Base-by-base conservation (phyloP, 2,329 filamentous ascomycete genomes). In the Pyricularia sp. region DNA sequence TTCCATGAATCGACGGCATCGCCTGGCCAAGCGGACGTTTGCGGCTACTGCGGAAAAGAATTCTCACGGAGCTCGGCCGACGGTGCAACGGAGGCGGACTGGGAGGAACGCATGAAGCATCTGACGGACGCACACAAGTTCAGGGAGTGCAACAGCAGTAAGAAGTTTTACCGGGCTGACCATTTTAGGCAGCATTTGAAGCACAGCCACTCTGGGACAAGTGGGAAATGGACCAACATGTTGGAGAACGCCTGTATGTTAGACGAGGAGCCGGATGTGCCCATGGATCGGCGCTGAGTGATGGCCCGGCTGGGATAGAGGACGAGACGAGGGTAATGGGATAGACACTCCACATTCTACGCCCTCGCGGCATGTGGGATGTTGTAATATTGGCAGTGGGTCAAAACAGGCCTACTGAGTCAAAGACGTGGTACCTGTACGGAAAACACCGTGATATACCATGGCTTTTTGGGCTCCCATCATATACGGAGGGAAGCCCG, bases 161-260 rank as follows among this genome's bases (percentile, higher is more conserved):
- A 99, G 81, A 97, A 97, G 75, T 99, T 99, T 75, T 99, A 90
- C 79, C 86, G 94, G 49, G 94, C 94, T 40, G 94, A 99, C 75
- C 94, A 99, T 75, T 99, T 99, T 81, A 87, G 94, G 66, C 94
- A 99, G 76, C 94, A 99, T 77, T 81, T 99, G 66, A 99, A 97
- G 80, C 94, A 99, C 75, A 97, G 92, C 74, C 94, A 97, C 77
- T 91, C 90, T 49, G 94, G 94, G 44, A 93, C 91, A 0, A 97
- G 92, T 75, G 94, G 94, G 35, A 97, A 97, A 76, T 99, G 94
- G 94, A 99, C 94, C 13, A 97, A 97, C 76, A 93, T 96, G 83
- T 81, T 99, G 40, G 94, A 99, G 75, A 96, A 91, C 73, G 91
- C 93, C 5, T 99, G 94, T 78, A 96, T 97, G 91, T 87, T 93